Percentiles rank a stretch among this genome's conserved stretches.
These are phyloP conservation scores for Tricholoma bakamatsutake DNA, from an alignment of 768 basidiomycete genomes.

Conservation along the genomic window DNA sequence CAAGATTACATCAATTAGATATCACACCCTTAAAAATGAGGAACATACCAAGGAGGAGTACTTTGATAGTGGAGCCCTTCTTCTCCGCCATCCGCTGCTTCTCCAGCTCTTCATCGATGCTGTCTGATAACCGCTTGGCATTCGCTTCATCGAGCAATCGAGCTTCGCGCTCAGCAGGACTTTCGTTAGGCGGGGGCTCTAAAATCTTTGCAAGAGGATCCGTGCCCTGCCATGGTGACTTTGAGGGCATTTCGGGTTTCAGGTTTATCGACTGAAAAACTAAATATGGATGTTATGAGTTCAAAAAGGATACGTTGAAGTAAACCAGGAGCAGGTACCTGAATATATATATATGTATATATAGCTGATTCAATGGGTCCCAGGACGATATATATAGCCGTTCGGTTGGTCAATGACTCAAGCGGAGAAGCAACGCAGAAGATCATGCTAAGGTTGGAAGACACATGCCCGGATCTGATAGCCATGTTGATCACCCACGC, in stretches of 20 bases:
- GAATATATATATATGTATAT: neutral
- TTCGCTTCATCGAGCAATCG: constrained; percentile 43
- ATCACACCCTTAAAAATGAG: neutral
- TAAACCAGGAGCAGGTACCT: neutral
- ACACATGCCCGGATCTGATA: neutral
- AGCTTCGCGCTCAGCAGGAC: constrained; percentile 34
- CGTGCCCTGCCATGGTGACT: constrained; percentile 18
- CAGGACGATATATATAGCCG: neutral
- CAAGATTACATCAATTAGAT: neutral
- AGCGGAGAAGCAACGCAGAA: too few species aligned
- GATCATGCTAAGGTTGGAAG: neutral
- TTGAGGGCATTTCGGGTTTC: neutral
- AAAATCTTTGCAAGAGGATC: constrained; percentile 46
- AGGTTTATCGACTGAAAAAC: neutral
- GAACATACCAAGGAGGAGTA: constrained; percentile 56
- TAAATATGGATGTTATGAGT: neutral
- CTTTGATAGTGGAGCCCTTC: constrained; percentile 47
- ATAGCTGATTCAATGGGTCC: neutral
- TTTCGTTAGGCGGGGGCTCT: constrained; percentile 50
- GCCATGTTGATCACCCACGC: neutral
- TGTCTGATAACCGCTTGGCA: constrained; percentile 51
- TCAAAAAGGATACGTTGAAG: neutral
- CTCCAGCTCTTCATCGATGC: constrained; percentile 60
- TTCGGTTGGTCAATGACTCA: neutral
- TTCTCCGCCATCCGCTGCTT: constrained; percentile 41